Base-by-base conservation (phyloP, 163 green algal genomes). In the Scenedesmus sp. region DNA sequence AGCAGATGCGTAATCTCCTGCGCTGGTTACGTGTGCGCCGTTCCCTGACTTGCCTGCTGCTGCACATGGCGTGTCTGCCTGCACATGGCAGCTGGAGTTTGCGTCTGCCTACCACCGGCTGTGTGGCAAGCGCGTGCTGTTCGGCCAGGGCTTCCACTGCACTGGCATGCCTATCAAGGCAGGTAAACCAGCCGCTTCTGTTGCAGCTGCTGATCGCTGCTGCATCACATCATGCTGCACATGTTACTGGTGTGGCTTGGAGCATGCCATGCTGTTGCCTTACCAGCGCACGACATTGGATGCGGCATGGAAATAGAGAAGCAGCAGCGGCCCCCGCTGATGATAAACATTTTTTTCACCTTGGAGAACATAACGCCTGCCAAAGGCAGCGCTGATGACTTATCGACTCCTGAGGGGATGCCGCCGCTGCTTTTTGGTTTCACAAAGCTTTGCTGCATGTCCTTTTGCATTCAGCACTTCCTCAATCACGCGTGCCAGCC, bases 81-180 rank as follows among this genome's bases (percentile, higher is more conserved):
- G 70, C 20, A 12, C 60, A 20, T 91, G 0, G 88, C 96, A 99
- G 97, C 92, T 99, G 73, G 98, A 99, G 95, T 99, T 99, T 96
- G 98, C 98, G n/a, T 90, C 95, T 0, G 98, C 98, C 2, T 99
- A 98, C 93, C 96, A 99, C 89, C 95, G 98, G 4, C 94, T 99
- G 79, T 96, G 95, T 54, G 98, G 98, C 60, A 97, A 98, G 87
- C 93, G 96, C 7, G 97, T 99, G 60, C 97, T 99, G 4, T 99
- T 99, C 88, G 97, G 98, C 23, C 98, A 99, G 94, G 98, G 94
- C 6, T 99, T 99, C 92, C 98, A 99, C 94, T 99, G 98, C 96
- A 99, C 98, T 4, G 98, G 98, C 94, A 99, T 99, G 98, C 98
- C 98, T 81, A 99, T 99, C 97, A 99, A 99, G 97, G 97, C 70